Base-by-base conservation (phyloP, 2,329 filamentous ascomycete species). In the Ophiostoma piceae region DNA sequence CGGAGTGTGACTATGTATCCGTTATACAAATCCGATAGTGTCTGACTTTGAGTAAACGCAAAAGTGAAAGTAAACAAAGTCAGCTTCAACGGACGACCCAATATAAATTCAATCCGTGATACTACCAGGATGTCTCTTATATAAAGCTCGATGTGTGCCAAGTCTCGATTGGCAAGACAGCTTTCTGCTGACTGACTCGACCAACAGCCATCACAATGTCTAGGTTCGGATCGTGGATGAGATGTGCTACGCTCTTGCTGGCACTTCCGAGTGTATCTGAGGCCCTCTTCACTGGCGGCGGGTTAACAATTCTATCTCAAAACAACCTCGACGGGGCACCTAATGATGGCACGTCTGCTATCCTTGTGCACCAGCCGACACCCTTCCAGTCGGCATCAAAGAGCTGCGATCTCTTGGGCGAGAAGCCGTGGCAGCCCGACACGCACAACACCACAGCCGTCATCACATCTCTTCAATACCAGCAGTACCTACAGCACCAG, bases 391-490 rank as follows among this genome's bases (percentile, higher is more conserved):
- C 68, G 1, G 70, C 72, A 2, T 39, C 54, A n/a, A 71, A 67
- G 1, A 68, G 65, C 32, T 73, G 73, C 66, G 67, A 29, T n/a
- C 69, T 72, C 22, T 69, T 73, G 14, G 71, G 73, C n/a, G 71
- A 71, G 57, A 29, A 39, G 16, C 68, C 62, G n/a, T 73, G 76
- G 76, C 72, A 71, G 57, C 75, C 75, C 0, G 73, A 65, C 32
- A 22, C 8, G 0, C 16, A n/a, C 32, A 65, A 74, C 57, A 71
- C 41, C 12, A 60, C 73, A 14, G 51, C 71, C 41, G 76, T 77
- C 69, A 47, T 71, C 1, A 47, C 68, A 0, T 68, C 71, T 3
- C 69, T 77, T 7, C 73, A 73, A 60, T 77, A 77, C 71, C 75
- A 75, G 66, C 62, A 69, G 7, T 74, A 73, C 7, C 43, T 19